These are phyloP conservation scores for Extremus antarcticus DNA, from an alignment of 495 filamentous ascomycete genomes.

Conservation along the genomic window DNA sequence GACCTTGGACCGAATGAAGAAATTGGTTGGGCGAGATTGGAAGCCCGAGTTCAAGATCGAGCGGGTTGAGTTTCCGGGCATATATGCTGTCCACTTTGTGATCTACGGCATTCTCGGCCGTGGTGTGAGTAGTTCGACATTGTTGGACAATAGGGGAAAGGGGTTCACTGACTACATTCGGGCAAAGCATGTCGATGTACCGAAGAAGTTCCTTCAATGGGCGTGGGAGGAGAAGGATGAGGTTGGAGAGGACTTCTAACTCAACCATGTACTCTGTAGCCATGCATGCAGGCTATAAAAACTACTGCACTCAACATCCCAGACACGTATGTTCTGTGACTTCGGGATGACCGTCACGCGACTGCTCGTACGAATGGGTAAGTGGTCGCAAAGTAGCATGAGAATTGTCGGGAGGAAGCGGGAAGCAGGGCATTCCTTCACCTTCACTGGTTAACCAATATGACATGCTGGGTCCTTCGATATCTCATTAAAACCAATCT, in stretches of 20 bases:
- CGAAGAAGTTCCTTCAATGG: constrained; percentile 3
- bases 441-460: too few relatives aligned
- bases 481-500: too few relatives aligned
- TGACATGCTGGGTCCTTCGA: too few relatives aligned
- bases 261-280: too few relatives aligned
- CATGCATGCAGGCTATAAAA: too few relatives aligned
- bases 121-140: constrained; percentile 21
- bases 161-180: constrained; percentile 24
- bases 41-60: constrained; percentile 18
- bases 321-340: too few relatives aligned
- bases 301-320: too few relatives aligned
- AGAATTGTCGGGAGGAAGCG: too few relatives aligned
- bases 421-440: too few relatives aligned
- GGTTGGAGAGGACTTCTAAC: neutral
- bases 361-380: too few relatives aligned
- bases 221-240: neutral
- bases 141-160: constrained; percentile 23
- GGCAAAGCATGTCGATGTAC: constrained; percentile 17
- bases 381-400: too few relatives aligned
- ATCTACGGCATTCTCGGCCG: constrained; percentile 21
- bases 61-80: constrained; percentile 20
- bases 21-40: constrained; percentile 23
- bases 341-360: too few relatives aligned
- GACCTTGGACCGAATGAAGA: constrained; percentile 19
- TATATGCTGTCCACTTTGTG: constrained; percentile 25